phyloP scores from a whole-genome alignment of 2,329 filamentous ascomycete genomes.

The Scedosporium apiospermum region DNA sequence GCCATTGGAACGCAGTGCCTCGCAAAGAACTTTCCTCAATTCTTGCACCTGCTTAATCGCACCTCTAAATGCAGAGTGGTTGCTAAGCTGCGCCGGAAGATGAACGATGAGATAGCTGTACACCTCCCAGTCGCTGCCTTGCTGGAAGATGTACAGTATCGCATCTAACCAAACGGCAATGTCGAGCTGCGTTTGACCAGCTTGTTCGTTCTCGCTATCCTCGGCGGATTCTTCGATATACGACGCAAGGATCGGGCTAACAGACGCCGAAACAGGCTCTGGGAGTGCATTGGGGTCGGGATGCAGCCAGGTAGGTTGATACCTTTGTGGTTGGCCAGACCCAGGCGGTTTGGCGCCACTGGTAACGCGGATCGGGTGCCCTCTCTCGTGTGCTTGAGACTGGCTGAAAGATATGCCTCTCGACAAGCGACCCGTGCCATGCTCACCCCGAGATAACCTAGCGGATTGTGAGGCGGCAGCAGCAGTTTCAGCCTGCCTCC shows the following conservation, averaged over 20 bases:
- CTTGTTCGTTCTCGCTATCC: slow-evolving; percentile 16
- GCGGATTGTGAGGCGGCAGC: slow-evolving; percentile 21
- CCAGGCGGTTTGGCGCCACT: slow-evolving; percentile 29
- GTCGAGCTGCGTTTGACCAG: slow-evolving; percentile 36
- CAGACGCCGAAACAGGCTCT: slow-evolving; percentile 30
- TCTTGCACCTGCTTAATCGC: slow-evolving; percentile 67
- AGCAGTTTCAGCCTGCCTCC: slow-evolving; percentile 40
- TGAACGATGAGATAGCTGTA: slow-evolving; percentile 87
- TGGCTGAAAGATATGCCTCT: slow-evolving; percentile 46
- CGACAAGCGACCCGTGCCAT: slow-evolving; percentile 22
- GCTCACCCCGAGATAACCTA: slow-evolving; percentile 1
- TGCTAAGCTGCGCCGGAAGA: slow-evolving; percentile 78
- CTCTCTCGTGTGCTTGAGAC: slow-evolving; percentile 32
- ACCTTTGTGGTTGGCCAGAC: slow-evolving; percentile 17
- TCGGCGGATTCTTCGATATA: slow-evolving; percentile 11
- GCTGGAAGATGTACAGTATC: slow-evolving; percentile 62
- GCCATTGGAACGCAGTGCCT: slow-evolving; percentile 66
- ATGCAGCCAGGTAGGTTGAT: slow-evolving; percentile 48
- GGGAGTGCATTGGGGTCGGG: slow-evolving; percentile 49
- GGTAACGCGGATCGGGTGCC: slow-evolving; percentile 28
- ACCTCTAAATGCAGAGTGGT: slow-evolving; percentile 73
- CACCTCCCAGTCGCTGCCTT: slow-evolving; percentile 77
- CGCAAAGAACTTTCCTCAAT: slow-evolving; percentile 67
- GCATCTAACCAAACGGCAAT: slow-evolving; percentile 67
- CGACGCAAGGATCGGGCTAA: slow-evolving; percentile 44